Evolutionary conservation across 208 protist species (phyloP).

Genomic region (Wallacemonas rigidus): DNA sequence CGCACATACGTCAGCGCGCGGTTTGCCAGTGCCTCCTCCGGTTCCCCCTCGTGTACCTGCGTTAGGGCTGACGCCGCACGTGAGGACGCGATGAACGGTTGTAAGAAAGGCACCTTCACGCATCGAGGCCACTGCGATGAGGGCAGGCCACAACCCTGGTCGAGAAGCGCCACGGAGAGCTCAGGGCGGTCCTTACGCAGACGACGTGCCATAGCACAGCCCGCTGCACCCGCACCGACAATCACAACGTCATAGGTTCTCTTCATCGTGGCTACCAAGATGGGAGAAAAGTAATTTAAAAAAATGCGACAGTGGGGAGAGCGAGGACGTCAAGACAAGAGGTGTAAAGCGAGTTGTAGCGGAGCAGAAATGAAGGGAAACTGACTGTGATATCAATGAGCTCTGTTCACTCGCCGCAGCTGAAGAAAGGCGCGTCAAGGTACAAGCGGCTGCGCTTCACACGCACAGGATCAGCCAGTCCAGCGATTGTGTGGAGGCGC

Average conservation of each 20-base stretch:
- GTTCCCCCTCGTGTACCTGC: conserved; percentile 22
- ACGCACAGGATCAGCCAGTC: no score
- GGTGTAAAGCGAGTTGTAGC: no score
- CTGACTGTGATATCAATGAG: no score
- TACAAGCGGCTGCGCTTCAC: no score
- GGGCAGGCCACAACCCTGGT: conserved; percentile 39
- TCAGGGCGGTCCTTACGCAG: conserved; percentile 51
- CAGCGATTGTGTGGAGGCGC: no score
- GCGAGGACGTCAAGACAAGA: neutral
- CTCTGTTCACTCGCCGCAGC: no score
- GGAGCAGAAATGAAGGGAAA: no score
- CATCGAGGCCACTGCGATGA: conserved; percentile 31
- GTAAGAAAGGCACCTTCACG: conserved; percentile 55
- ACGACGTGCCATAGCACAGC: conserved; percentile 58
- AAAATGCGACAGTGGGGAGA: conserved; percentile 2
- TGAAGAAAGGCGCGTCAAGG: no score
- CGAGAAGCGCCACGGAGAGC: conserved; percentile 61
- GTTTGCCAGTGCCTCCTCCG: conserved; percentile 41
- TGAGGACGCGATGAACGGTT: conserved; percentile 44
- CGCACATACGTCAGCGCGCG: conserved; percentile 42
- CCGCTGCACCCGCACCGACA: conserved; percentile 68
- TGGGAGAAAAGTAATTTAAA: conserved; percentile 10
- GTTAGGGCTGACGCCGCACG: conserved; percentile 31
- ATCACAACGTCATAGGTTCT: conserved; percentile 68
- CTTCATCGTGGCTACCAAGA: conserved; percentile 21